Evolutionary conservation across 2,329 filamentous ascomycete species (phyloP), one percentile per base, ranked within the genome.

Genomic region (Sclerotinia borealis): DNA sequence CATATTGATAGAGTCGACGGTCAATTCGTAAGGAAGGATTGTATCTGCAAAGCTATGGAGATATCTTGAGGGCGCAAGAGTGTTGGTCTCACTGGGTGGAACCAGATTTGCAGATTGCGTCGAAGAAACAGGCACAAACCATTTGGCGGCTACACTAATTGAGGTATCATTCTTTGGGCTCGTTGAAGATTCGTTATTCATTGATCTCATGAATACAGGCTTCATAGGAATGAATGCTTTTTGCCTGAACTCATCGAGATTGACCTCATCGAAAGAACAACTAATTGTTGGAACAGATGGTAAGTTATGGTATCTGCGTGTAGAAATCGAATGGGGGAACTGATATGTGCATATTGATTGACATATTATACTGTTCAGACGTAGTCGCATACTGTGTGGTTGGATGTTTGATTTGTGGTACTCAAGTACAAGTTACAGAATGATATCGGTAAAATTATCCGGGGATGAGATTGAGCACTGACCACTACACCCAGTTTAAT

Each of bases 11-110:
- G 54, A 31, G 9, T 67, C 52, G 31, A 69, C 56, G 27, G 66
- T 84, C 50, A 87, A 76, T 70, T 90, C 87, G 7, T 89, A 77
- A 1, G 85, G 84, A 3, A 89, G 80, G 4, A 81, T 73, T 1
- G 79, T 78, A 31, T 79, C 74, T 43, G 75, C 78, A 68, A 79
- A 82, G 59, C 15, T 68, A 65, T 49, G 72, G 66, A 66, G 76
- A 68, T 68, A 78, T 74, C 76, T 50, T 2, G 64, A 59, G 1
- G 68, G 63, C 3, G 60, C 22, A 13, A 63, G 36, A 29, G 43
- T 37, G 29, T 22, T 37, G 13, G 41, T 7, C 17, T 15, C n/a
- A 19, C 9, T 13, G 9, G 36, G 31, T 10, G 22, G 3, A 13
- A 22, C 9, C 8, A 2, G 5, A 8, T 29, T 9, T 55, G n/a